phyloP scores from a whole-genome alignment of 129 eudicot species.

The Erigeron canadensis region DNA sequence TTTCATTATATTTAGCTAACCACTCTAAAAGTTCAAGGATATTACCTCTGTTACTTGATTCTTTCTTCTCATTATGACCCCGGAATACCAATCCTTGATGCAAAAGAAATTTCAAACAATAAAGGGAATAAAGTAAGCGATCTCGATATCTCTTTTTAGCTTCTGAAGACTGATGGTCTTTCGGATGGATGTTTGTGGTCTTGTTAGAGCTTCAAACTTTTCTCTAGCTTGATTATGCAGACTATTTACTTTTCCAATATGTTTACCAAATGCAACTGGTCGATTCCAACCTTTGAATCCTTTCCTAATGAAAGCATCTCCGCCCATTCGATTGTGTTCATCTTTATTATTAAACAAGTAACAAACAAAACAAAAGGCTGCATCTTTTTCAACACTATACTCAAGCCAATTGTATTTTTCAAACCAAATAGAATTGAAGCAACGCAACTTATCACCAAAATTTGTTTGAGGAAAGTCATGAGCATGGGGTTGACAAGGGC shows the following conservation, averaged over 20 bases:
- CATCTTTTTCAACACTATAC: background rate
- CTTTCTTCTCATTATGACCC: background rate
- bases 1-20: background rate
- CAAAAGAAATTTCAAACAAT: background rate
- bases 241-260: background rate
- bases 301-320: background rate
- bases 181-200: background rate
- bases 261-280: background rate
- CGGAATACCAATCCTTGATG: background rate
- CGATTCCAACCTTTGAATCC: background rate
- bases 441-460: background rate
- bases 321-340: background rate
- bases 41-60: background rate
- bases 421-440: background rate
- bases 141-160: background rate
- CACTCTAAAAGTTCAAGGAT: conserved; percentile 9
- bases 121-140: background rate
- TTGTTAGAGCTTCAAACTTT: background rate
- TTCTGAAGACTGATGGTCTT: background rate
- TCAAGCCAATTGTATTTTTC: conserved; percentile 1
- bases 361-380: background rate
- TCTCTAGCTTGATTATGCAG: conserved; percentile 5
- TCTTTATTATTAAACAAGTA: conserved; percentile 1
- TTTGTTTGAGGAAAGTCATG: conserved; percentile 1
- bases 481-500: conserved; percentile 1